phyloP scores from a whole-genome alignment of 805 yeast species.

The Candida arabinofermentans region DNA sequence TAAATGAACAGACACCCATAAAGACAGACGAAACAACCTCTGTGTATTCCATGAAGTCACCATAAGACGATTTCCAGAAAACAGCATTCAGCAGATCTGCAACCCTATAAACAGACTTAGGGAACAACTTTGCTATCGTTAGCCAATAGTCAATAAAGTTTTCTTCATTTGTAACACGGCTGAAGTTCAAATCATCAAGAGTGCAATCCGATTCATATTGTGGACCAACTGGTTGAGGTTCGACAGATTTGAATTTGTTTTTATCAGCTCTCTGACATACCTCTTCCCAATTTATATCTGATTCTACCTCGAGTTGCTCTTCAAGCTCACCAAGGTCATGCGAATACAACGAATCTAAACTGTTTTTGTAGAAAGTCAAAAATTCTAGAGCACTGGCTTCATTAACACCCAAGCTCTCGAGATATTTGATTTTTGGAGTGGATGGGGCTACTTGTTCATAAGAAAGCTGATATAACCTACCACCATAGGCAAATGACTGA shows the following conservation, averaged over 20 bases:
- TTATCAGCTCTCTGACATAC: conserved; percentile 15
- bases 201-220: conserved; percentile 37
- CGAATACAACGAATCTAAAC: conserved; percentile 16
- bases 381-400: conserved; percentile 29
- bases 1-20: conserved; percentile 33
- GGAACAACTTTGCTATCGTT: conserved; percentile 39
- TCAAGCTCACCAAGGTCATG: conserved; percentile 21
- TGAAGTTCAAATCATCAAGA: conserved; percentile 36
- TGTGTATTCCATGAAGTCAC: conserved; percentile 31
- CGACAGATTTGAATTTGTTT: conserved; percentile 18
- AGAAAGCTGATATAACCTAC: conserved; percentile 34
- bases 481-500: conserved; percentile 31
- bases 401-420: conserved; percentile 29
- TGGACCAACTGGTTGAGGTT: conserved; percentile 31
- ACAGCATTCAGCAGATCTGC: conserved; percentile 37
- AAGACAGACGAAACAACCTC: conserved; percentile 36
- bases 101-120: conserved; percentile 32
- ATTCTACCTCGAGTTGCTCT: conserved; percentile 30
- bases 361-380: conserved; percentile 19
- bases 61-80: conserved; percentile 31
- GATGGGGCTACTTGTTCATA: conserved; percentile 41
- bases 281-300: conserved; percentile 16
- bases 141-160: conserved; percentile 41
- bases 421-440: conserved; percentile 29
- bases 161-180: conserved; percentile 34